phyloP scores from a whole-genome alignment of 1,284 basidiomycete genomes.

The Pholiota adiposa region DNA sequence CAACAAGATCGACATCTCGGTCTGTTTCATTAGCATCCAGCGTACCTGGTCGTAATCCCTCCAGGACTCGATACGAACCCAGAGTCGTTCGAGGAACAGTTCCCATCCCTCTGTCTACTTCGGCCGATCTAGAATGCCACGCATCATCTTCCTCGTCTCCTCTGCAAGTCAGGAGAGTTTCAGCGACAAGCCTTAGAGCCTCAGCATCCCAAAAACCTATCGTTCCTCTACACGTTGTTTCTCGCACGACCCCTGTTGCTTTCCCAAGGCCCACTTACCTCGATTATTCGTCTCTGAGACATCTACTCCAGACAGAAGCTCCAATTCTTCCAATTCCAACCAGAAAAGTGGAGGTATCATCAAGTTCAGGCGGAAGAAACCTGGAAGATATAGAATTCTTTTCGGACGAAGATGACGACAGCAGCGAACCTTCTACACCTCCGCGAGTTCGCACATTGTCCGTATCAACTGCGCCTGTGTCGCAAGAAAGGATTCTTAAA shows the following conservation, averaged over 20 bases:
- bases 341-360: slow-evolving; percentile 38
- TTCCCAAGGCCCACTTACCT: slow-evolving; percentile 75
- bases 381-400: slow-evolving; percentile 32
- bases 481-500: slow-evolving; percentile 47
- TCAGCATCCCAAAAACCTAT: slow-evolving; percentile 26
- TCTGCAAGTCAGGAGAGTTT: slow-evolving; percentile 51
- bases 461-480: slow-evolving; percentile 27
- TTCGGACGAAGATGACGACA: slow-evolving; percentile 69
- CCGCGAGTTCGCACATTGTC: slow-evolving; percentile 23
- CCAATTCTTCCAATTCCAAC: slow-evolving; percentile 42
- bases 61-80: slow-evolving; percentile 54
- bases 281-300: slow-evolving; percentile 71
- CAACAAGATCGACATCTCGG: slow-evolving; percentile 39
- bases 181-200: slow-evolving; percentile 40
- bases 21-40: slow-evolving; percentile 37
- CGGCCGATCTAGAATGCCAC: slow-evolving; percentile 32
- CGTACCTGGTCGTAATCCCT: slow-evolving; percentile 22
- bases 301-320: slow-evolving; percentile 68
- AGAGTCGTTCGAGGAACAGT: slow-evolving; percentile 63
- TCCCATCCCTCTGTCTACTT: slow-evolving; percentile 42
- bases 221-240: slow-evolving; percentile 26
- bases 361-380: slow-evolving; percentile 16
- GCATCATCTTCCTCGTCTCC: slow-evolving; percentile 35
- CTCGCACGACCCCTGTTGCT: slow-evolving; percentile 36
- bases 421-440: slow-evolving; percentile 51